Evolutionary conservation across 192 early-diverging fungal species (phyloP).

Genomic region (Obelidium mucronatum): DNA sequence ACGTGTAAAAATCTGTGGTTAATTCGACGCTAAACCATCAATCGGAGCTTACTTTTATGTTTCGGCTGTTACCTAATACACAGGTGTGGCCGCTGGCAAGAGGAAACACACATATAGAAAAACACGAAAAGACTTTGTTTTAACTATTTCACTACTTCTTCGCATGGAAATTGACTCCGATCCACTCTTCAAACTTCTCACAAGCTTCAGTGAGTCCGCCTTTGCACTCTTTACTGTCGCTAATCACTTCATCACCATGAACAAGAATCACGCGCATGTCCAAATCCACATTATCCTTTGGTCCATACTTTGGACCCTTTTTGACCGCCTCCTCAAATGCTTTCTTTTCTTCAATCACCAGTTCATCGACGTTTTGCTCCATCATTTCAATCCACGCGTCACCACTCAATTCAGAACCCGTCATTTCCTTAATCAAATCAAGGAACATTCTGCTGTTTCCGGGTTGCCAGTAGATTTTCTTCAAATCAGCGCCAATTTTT

Average conservation of each 20-base stretch:
- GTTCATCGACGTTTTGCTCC: conserved; percentile 36
- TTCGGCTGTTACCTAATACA: too few species aligned
- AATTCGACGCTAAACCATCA: too few species aligned
- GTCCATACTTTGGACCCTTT: conserved; percentile 38
- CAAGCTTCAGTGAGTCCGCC: conserved; percentile 38
- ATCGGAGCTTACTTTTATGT: too few species aligned
- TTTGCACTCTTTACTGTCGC: conserved; percentile 26
- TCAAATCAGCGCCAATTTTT: conserved; percentile 40
- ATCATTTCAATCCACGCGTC: conserved; percentile 44
- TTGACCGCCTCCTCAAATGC: conserved; percentile 40
- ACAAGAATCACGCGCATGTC: conserved; percentile 46
- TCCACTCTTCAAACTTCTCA: conserved; percentile 38
- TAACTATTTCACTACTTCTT: too few species aligned
- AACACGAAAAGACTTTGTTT: too few species aligned
- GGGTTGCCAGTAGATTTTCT: conserved; percentile 42
- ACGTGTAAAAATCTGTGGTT: conserved; percentile 59
- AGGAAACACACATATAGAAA: too few species aligned
- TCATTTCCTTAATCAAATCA: conserved; percentile 45
- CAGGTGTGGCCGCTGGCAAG: too few species aligned
- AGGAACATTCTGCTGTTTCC: conserved; percentile 45
- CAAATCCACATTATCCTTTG: conserved; percentile 41
- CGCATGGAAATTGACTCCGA: conserved; percentile 29
- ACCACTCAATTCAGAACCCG: conserved; percentile 34
- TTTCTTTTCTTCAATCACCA: conserved; percentile 32
- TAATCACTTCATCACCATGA: conserved; percentile 45